Evolutionary conservation across 306 rosid genomes (phyloP).

Genomic region (Cicer bijugum): DNA sequence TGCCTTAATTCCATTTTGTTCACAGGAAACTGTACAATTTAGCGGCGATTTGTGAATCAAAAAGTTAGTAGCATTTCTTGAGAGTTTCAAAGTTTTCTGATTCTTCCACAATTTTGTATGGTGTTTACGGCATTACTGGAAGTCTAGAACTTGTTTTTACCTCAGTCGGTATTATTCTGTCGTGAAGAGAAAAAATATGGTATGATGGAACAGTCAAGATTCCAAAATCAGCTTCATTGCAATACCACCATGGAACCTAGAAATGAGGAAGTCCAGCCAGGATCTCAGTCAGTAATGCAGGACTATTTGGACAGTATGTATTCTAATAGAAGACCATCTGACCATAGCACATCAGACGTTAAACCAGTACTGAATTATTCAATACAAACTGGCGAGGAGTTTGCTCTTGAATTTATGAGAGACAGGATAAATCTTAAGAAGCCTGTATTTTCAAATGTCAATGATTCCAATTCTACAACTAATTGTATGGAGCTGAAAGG

Average conservation of each 20-base stretch:
- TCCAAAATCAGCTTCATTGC: slow-evolving; percentile 49
- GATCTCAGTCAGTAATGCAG: slow-evolving; percentile 55
- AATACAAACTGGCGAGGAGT: slow-evolving; percentile 88
- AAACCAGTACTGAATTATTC: slow-evolving; percentile 72
- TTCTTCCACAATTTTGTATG: slow-evolving; percentile 14
- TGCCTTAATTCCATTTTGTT: slow-evolving; percentile 25
- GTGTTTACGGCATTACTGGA: slow-evolving; percentile 24
- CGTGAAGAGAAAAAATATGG: slow-evolving; percentile 35
- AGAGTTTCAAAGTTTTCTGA: slow-evolving; percentile 31
- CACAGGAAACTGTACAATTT: slow-evolving; percentile 22
- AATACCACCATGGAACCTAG: slow-evolving; percentile 56
- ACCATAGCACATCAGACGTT: slow-evolving; percentile 48
- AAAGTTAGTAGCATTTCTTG: slow-evolving; percentile 9
- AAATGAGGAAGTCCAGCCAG: slow-evolving; percentile 58
- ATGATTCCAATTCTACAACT: slow-evolving; percentile 56
- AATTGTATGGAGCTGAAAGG: slow-evolving; percentile 54
- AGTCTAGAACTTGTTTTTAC: slow-evolving; percentile 24
- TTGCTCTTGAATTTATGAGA: slow-evolving; percentile 80
- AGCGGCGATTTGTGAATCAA: not conserved
- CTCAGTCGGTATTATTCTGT: slow-evolving; percentile 14
- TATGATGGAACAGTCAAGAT: slow-evolving; percentile 52
- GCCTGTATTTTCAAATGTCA: slow-evolving; percentile 54
- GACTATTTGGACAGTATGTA: slow-evolving; percentile 55
- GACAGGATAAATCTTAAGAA: slow-evolving; percentile 66
- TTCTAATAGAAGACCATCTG: slow-evolving; percentile 59